These are phyloP conservation scores for Batkoa obscura DNA, from an alignment of 371 early-diverging fungal species.

Conservation along the genomic window DNA sequence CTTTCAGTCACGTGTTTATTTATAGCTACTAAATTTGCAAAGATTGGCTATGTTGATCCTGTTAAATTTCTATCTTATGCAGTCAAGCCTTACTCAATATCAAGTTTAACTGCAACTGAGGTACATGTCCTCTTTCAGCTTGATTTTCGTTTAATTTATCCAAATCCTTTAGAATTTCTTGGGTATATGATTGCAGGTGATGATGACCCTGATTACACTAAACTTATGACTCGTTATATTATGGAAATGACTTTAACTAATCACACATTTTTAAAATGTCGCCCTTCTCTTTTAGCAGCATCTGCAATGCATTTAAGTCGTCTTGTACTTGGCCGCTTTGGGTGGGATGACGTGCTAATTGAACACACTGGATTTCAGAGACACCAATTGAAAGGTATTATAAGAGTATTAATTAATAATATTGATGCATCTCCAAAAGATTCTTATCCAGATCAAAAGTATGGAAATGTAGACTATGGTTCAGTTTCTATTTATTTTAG, in stretches of 20 bases:
- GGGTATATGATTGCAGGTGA: background rate
- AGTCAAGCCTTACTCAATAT: background rate
- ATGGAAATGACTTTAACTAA: background rate
- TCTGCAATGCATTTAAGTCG: background rate
- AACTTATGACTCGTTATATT: background rate
- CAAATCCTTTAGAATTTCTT: background rate
- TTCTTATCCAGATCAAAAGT: too few species aligned
- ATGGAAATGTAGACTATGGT: too few species aligned
- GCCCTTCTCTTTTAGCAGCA: background rate
- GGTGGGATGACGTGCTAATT: background rate
- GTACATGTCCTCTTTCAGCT: background rate
- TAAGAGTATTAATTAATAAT: too few species aligned
- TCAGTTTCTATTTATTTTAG: too few species aligned
- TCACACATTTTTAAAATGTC: background rate
- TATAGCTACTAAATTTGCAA: background rate
- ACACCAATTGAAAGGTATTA: too few species aligned
- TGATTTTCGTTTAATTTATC: background rate
- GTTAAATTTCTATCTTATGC: background rate
- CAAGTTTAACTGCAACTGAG: background rate
- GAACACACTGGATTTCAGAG: background rate
- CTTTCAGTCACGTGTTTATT: background rate
- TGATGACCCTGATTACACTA: background rate
- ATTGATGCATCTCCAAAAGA: too few species aligned
- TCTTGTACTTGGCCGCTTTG: background rate
- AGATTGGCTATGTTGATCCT: background rate